phyloP scores from a whole-genome alignment of 2,329 filamentous ascomycete species.

The Rutstroemia sp. region DNA sequence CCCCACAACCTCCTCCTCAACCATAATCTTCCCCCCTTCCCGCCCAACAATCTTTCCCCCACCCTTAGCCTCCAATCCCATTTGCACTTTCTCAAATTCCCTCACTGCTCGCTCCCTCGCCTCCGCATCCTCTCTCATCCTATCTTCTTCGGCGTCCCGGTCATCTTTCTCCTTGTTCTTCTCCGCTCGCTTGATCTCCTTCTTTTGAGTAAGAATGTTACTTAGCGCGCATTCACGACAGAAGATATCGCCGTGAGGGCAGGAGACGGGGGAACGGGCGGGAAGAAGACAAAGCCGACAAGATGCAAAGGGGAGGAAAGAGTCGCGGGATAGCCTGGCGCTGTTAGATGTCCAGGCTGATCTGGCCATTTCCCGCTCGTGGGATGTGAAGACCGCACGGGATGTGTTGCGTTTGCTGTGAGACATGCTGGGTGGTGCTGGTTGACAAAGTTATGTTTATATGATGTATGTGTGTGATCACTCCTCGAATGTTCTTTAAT shows the following conservation, averaged over 20 bases:
- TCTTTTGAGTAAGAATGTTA: conserved; percentile 85
- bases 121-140: conserved; percentile 57
- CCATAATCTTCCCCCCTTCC: conserved; percentile 36
- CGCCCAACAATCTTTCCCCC: conserved; percentile 33
- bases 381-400: conserved; percentile 84
- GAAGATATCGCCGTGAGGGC: conserved; percentile 80
- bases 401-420: conserved; percentile 81
- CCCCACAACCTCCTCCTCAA: conserved; percentile 31
- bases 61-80: conserved; percentile 45
- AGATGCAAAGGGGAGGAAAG: conserved; percentile 83
- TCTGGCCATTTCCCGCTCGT: conserved; percentile 80
- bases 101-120: conserved; percentile 61
- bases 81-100: conserved; percentile 82
- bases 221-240: conserved; percentile 89
- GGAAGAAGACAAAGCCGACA: conserved; percentile 82
- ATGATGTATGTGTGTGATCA: too few species aligned
- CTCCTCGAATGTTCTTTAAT: too few species aligned
- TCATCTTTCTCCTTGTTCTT: conserved; percentile 54
- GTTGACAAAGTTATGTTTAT: too few species aligned
- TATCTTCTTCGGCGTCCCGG: conserved; percentile 54
- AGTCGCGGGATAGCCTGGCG: conserved; percentile 82
- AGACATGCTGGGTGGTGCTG: conserved; percentile 31
- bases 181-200: conserved; percentile 80
- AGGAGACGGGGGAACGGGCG: conserved; percentile 76
- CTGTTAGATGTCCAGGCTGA: conserved; percentile 73